Percentiles rank a stretch among this genome's conserved stretches.
Conservation (phyloP, 177 flowering plant species). For the Vitis hybrid region DNA sequence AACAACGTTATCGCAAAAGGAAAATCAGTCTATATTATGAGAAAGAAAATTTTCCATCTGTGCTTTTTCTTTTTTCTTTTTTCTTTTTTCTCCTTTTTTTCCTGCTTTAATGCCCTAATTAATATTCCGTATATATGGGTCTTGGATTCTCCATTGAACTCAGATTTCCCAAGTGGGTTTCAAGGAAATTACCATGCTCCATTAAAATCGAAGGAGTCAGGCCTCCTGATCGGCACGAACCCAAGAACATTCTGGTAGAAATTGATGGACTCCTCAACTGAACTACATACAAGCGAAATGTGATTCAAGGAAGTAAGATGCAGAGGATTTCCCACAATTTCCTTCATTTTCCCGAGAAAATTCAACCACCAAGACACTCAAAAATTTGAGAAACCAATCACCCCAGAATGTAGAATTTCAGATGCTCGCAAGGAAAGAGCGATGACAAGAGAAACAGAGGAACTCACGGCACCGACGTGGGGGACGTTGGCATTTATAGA, state of each 20-base stretch:
- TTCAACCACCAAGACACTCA: not conserved
- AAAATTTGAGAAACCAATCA: too few species aligned
- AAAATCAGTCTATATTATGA: not conserved
- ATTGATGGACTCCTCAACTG: conserved; percentile 59
- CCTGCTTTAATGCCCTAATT: too few species aligned
- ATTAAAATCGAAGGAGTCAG: conserved; percentile 80
- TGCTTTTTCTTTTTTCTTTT: too few species aligned
- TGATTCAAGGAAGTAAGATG: conserved; percentile 76
- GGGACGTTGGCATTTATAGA: too few species aligned
- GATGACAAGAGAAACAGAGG: too few species aligned
- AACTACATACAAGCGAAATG: conserved; percentile 69
- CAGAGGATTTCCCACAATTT: conserved; percentile 44
- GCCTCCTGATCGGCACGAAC: conserved; percentile 75
- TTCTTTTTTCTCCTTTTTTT: fast-evolving
- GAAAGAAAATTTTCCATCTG: too few species aligned
- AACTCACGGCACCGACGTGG: too few species aligned
- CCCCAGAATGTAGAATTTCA: too few species aligned
- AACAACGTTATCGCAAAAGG: not conserved
- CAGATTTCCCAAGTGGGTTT: not conserved
- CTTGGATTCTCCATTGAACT: not conserved
- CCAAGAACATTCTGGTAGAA: conserved; percentile 86
- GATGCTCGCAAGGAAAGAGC: too few species aligned
- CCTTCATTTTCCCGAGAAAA: conserved; percentile 35
- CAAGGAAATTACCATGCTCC: conserved; percentile 73
- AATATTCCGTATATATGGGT: too few species aligned